Conservation (phyloP, 306 rosid species). For the Nissolia schottii region DNA sequence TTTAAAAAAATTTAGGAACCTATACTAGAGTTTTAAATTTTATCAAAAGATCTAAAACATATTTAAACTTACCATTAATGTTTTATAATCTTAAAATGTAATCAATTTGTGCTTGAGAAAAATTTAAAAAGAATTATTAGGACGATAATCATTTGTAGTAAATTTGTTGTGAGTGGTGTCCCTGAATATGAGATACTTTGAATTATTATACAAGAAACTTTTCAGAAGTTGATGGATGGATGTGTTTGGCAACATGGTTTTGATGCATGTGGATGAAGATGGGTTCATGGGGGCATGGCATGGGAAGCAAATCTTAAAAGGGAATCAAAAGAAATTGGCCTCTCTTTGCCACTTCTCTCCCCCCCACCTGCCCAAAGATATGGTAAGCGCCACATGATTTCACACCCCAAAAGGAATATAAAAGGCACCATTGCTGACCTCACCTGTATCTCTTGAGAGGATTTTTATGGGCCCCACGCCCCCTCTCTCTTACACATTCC, state of each 20-base stretch:
- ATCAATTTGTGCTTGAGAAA: no score
- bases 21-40: no score
- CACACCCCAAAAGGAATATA: slow-evolving; percentile 33
- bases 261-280: slow-evolving; percentile 16
- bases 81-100: no score
- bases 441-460: slow-evolving; percentile 79
- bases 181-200: no score
- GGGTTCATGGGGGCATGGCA: slow-evolving; percentile 32
- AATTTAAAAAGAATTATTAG: no score
- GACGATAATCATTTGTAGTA: no score
- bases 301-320: slow-evolving; percentile 87
- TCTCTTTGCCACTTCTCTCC: slow-evolving; percentile 53
- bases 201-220: no score
- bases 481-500: not conserved
- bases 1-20: no score
- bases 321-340: slow-evolving; percentile 77
- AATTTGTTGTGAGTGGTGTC: no score
- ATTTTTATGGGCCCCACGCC: slow-evolving; percentile 60
- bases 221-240: slow-evolving; percentile 8
- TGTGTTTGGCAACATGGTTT: slow-evolving; percentile 9
- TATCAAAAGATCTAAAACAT: no score
- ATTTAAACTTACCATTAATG: no score
- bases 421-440: slow-evolving; percentile 58
- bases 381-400: slow-evolving; percentile 70
- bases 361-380: slow-evolving; percentile 72